A percentile compares a stretch with the other conserved stretches of the same genome.
Evolutionary conservation across 2,329 filamentous ascomycete genomes (phyloP).

Genomic region (Penicillium sp.): DNA sequence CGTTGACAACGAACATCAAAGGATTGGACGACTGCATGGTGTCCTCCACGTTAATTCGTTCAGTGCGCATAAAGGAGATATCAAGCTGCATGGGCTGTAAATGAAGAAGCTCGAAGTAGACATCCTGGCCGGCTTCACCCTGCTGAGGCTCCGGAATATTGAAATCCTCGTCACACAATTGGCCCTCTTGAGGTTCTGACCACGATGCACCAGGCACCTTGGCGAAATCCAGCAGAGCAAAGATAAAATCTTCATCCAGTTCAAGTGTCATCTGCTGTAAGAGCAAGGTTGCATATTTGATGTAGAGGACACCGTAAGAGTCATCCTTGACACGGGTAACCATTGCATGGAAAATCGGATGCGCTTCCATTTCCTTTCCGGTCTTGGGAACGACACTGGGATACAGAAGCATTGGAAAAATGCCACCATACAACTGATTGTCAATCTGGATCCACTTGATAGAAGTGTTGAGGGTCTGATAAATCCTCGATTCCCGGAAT

Average conservation of each 20-base stretch:
- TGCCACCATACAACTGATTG: conserved; percentile 96
- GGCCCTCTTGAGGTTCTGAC: conserved; percentile 81
- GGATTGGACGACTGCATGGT: conserved; percentile 90
- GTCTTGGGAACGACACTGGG: conserved; percentile 98
- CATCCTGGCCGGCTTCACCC: conserved; percentile 84
- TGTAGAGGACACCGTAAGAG: conserved; percentile 95
- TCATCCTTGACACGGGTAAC: conserved; percentile 96
- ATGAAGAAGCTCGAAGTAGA: conserved; percentile 97
- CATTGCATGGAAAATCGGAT: conserved; percentile 91
- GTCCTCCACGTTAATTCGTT: conserved; percentile 94
- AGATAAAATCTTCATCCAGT: conserved; percentile 97
- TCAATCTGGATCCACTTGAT: conserved; percentile 99
- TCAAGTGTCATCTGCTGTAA: conserved; percentile 98
- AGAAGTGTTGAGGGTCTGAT: conserved; percentile 87
- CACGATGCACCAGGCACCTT: conserved; percentile 91
- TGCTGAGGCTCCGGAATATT: conserved; percentile 91
- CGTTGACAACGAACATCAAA: conserved; percentile 98
- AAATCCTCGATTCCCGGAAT: conserved; percentile 89
- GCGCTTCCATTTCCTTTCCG: conserved; percentile 92
- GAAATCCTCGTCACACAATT: conserved; percentile 84
- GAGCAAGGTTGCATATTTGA: conserved; percentile 94
- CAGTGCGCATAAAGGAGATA: conserved; percentile 94
- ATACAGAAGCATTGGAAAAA: conserved; percentile 97
- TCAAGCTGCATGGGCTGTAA: conserved; percentile 98
- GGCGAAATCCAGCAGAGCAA: conserved; percentile 90